Percentiles rank a stretch among this genome's conserved stretches.
Conservation (phyloP, 495 filamentous ascomycete genomes). For the Penicillium alfredii region DNA sequence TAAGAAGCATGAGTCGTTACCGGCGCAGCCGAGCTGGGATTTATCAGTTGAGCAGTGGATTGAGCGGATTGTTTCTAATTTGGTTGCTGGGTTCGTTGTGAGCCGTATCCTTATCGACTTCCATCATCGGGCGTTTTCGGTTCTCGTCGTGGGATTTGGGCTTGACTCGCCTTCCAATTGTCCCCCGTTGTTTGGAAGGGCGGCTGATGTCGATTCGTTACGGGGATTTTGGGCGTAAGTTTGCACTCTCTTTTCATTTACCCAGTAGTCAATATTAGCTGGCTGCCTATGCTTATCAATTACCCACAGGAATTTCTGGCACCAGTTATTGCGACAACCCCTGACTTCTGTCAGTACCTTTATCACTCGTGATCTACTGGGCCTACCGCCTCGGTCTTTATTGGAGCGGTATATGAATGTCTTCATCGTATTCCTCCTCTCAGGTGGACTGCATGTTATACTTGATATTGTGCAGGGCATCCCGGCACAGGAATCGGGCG, state of each 20-base stretch:
- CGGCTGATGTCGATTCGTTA: constrained; percentile 28
- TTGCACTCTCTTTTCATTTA: background rate
- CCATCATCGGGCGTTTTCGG: constrained; percentile 11
- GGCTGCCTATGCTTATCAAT: background rate
- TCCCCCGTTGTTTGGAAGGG: constrained; percentile 28
- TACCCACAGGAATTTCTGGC: constrained; percentile 35
- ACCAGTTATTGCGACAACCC: constrained; percentile 29
- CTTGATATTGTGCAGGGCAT: constrained; percentile 17
- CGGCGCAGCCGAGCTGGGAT: background rate
- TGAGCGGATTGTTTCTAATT: constrained; percentile 1
- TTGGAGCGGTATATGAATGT: constrained; percentile 30
- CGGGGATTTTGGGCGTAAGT: constrained; percentile 29
- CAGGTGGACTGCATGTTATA: constrained; percentile 23
- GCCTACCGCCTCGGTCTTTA: constrained; percentile 20
- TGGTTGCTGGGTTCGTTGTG: constrained; percentile 11
- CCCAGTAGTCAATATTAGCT: too few species aligned
- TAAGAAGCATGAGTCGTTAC: background rate
- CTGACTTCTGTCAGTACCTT: constrained; percentile 24
- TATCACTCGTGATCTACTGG: constrained; percentile 19
- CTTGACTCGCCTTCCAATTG: constrained; percentile 17
- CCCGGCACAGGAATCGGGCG: constrained; percentile 12
- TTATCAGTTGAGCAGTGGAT: constrained; percentile 6
- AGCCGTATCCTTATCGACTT: constrained; percentile 11
- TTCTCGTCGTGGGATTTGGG: constrained; percentile 10
- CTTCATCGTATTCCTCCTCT: constrained; percentile 29